Conservation (phyloP, 2,329 filamentous ascomycete genomes). For the Calonectria ilicicola region DNA sequence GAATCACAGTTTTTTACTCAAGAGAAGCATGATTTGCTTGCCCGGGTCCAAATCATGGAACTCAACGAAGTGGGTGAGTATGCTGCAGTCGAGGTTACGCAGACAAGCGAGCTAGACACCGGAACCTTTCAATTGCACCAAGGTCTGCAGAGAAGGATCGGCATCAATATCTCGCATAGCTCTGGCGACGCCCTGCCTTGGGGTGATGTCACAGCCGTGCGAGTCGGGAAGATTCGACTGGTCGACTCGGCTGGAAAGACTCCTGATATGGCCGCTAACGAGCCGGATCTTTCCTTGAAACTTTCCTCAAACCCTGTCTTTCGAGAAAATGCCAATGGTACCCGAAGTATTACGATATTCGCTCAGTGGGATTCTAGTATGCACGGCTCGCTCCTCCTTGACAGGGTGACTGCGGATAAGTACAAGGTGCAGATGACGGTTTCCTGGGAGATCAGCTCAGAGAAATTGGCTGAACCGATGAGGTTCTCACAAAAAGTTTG, state of each 20-base stretch:
- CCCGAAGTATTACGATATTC: conserved; percentile 85
- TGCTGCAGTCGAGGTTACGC: conserved; percentile 90
- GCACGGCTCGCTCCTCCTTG: conserved; percentile 92
- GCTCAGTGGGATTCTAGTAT: conserved; percentile 97
- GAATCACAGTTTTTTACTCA: conserved; percentile 95
- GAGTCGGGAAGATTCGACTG: conserved; percentile 84
- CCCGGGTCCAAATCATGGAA: conserved; percentile 88
- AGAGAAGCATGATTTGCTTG: conserved; percentile 93
- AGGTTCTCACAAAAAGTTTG: conserved; percentile 84
- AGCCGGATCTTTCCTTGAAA: conserved; percentile 81
- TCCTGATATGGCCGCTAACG: conserved; percentile 79
- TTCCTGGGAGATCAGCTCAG: conserved; percentile 86
- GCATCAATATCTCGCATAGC: conserved; percentile 90
- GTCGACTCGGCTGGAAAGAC: conserved; percentile 88
- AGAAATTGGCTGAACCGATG: conserved; percentile 89
- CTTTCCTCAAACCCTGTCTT: conserved; percentile 83
- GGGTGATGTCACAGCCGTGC: conserved; percentile 82
- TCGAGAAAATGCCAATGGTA: conserved; percentile 89
- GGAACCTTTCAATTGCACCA: conserved; percentile 97
- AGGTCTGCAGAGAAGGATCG: conserved; percentile 88
- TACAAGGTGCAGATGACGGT: conserved; percentile 91
- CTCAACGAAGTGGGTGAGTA: conserved; percentile 93
- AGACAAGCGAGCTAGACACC: conserved; percentile 84
- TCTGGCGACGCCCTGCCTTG: conserved; percentile 90
- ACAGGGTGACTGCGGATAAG: conserved; percentile 92